Base-by-base conservation (phyloP, 345 rosid species). In the Moringa oleifera region DNA sequence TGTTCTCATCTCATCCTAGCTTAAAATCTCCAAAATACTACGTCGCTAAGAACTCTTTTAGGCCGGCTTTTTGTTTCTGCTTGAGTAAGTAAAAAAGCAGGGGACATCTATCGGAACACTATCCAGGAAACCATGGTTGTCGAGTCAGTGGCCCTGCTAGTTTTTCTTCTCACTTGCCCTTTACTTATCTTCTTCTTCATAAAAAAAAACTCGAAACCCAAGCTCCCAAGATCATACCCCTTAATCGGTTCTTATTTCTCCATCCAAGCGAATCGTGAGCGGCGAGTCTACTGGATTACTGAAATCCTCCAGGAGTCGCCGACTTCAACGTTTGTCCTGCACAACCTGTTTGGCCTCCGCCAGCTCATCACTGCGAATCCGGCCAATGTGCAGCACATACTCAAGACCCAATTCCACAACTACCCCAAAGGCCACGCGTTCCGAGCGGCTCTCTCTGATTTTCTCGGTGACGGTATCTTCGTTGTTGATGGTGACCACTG, bases 391-490 rank as follows among this genome's bases (percentile, higher is more conserved):
- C 80, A 78, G 64, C 86, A 76, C 57, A 73, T 87, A 0, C 90
- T 87, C 74, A 87, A 87, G 68, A 78, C 89, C 12, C 71, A 75
- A 10, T 85, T 90, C 78, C 62, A 65, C 7, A 37, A 61, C 63
- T 88, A 84, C 78, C 79, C 72, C 0, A 91, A 86, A 75, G 96
- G 91, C 1, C 66, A 41, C 0, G 28, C 51, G 6, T 63, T 69
- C 13, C 71, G 60, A 18, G 11, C 36, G 2, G 1, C 28, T 23
- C 81, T 86, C 8, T 74, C 55, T 2, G 94, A 86, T 76, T 69
- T 91, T 57, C 88, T 88, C 1, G 91, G 98, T 23, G 59, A 73
- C 6, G 96, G 98, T 9, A 86, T 88, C 61, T 88, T 91, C 59
- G 88, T 83, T 62, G 68, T 71, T 0, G 83, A 91, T 23, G 96